These are phyloP conservation scores for Lasiosphaeria hispida DNA, from an alignment of 495 filamentous ascomycete species.

Conservation along the genomic window DNA sequence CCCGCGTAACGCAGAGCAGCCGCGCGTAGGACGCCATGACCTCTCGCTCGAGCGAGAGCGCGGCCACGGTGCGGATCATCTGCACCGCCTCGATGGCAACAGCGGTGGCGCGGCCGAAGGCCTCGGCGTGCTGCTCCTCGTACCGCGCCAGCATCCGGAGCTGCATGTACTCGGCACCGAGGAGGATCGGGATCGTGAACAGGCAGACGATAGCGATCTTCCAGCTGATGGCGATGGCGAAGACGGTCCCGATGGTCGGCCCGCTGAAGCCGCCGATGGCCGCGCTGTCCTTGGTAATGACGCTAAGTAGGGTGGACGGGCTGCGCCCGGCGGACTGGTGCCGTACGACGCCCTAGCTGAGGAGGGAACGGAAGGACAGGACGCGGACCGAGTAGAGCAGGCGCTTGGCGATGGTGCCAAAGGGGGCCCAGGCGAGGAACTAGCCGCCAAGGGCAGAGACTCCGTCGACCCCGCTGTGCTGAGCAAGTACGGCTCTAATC, in stretches of 20 bases:
- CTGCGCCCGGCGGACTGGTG: conserved; percentile 78
- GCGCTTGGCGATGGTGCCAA: conserved; percentile 71
- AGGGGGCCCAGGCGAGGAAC: conserved; percentile 60
- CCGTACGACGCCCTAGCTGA: conserved; percentile 81
- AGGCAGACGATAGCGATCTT: conserved; percentile 84
- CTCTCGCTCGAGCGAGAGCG: conserved; percentile 55
- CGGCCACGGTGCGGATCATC: conserved; percentile 82
- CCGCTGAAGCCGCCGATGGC: conserved; percentile 76
- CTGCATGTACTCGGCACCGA: conserved; percentile 75
- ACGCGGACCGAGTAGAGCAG: conserved; percentile 77
- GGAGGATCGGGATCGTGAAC: conserved; percentile 68
- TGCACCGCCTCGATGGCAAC: conserved; percentile 83
- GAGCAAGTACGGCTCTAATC: conserved; percentile 81
- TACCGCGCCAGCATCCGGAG: conserved; percentile 65
- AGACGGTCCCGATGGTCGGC: conserved; percentile 71
- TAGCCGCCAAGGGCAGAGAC: conserved; percentile 69
- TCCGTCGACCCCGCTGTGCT: too few relatives aligned
- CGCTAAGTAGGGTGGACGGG: conserved; percentile 74
- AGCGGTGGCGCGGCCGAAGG: conserved; percentile 66
- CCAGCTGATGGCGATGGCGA: conserved; percentile 74
- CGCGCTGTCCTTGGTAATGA: conserved; percentile 76
- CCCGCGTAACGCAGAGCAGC: conserved; percentile 10
- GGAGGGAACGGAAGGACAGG: conserved; percentile 73
- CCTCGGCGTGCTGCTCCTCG: conserved; percentile 63
- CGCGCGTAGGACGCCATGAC: conserved; percentile 64